Base-by-base conservation (phyloP, 257 asterid species). In the Lantana camara region DNA sequence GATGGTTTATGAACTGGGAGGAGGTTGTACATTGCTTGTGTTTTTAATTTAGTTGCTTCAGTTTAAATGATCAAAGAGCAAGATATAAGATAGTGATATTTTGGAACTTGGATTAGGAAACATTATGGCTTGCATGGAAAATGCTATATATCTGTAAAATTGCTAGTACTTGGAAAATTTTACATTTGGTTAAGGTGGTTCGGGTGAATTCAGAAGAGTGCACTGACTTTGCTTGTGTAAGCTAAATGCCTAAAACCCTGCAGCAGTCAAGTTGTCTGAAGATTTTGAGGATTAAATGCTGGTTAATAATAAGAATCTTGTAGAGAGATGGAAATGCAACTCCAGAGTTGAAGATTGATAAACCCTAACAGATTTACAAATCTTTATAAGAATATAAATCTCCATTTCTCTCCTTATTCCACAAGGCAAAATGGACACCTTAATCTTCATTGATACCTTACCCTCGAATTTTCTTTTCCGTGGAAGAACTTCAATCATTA, bases 21-120 rank as follows among this genome's bases (percentile, higher is more conserved):
- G 57, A 50, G 42, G 19, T 64, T 21, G 40, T 10, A 10, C 32
- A 21, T 45, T 47, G 47, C 21, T 7, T 9, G 27, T 49, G 23
- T 22, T 47, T 46, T 47, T 8, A 34, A 16, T 71, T 14, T 17
- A 20, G 29, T 51, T 23, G 8, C 67, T 72, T 55, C 50, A 24
- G 44, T 37, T 46, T 57, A 37, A 37, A 20, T 63, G 68, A 50
- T 49, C 52, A 41, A n/a, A 23, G 35, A 57, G 48, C 49, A 8
- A 48, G 67, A n/a, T n/a, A n/a, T n/a, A n/a, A n/a, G n/a, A 44
- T 30, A 19, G 16, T 58, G 3, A 15, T 30, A n/a, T 56, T 48
- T n/a, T 59, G 16, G 30, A 17, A 34, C 58, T 57, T 59, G 21
- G 54, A 6, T 52, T 59, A 23, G 37, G 40, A 40, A 41, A 54